A percentile compares a stretch with the other conserved stretches of the same genome.
Evolutionary conservation across 192 early-diverging fungal genomes (phyloP).

Genomic region (Spizellomyces sp.): DNA sequence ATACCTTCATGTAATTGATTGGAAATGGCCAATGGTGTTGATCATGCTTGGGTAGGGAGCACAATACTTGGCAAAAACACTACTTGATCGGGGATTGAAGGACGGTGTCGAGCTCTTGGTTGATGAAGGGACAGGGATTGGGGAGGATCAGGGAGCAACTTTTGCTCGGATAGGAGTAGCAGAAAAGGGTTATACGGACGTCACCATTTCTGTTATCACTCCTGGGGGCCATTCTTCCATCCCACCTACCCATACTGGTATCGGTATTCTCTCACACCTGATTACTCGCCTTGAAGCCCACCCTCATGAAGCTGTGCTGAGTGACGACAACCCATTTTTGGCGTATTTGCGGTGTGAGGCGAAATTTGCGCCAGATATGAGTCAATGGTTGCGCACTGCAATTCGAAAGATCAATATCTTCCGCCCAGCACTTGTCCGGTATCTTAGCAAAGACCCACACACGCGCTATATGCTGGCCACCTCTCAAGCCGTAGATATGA

Average conservation of each 20-base stretch:
- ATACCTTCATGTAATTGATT: not conserved
- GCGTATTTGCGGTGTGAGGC: slow-evolving; percentile 27
- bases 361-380: slow-evolving; percentile 23
- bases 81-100: slow-evolving; percentile 6
- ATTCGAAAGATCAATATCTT: slow-evolving; percentile 15
- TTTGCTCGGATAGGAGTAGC: slow-evolving; percentile 31
- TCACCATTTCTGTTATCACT: slow-evolving; percentile 27
- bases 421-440: slow-evolving; percentile 15
- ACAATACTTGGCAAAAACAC: slow-evolving; percentile 11
- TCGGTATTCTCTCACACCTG: slow-evolving; percentile 31
- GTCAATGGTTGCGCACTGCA: slow-evolving; percentile 19
- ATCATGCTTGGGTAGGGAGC: slow-evolving; percentile 2
- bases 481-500: slow-evolving; percentile 48
- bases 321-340: slow-evolving; percentile 33
- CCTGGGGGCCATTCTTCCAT: slow-evolving; percentile 47
- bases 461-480: slow-evolving; percentile 40
- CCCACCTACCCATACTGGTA: slow-evolving; percentile 44
- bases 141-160: slow-evolving; percentile 1
- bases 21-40: not conserved
- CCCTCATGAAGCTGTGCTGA: slow-evolving; percentile 17
- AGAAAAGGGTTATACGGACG: slow-evolving; percentile 43
- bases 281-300: slow-evolving; percentile 32
- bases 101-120: slow-evolving; percentile 37
- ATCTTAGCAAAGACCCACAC: slow-evolving; percentile 1
- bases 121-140: slow-evolving; percentile 41